Conservation (phyloP, 345 rosid species). For the Gossypium ekmanianum region DNA sequence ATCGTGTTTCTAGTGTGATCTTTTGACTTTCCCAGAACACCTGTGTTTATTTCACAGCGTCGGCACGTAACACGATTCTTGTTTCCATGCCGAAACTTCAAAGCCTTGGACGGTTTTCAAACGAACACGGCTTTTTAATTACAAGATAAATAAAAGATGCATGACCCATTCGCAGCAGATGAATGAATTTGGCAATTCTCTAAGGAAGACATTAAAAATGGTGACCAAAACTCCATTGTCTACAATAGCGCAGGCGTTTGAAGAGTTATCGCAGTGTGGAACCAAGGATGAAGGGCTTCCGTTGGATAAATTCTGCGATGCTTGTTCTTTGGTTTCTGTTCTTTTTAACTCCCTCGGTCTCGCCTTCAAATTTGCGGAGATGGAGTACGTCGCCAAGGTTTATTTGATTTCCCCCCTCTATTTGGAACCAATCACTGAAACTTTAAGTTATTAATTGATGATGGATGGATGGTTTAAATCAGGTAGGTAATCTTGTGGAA, state of each 20-base stretch:
- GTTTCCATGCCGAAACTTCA: neutral
- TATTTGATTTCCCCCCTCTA: neutral
- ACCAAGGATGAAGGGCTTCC: conserved; percentile 26
- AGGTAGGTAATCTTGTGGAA: conserved; percentile 64
- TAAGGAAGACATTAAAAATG: neutral
- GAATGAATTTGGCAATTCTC: conserved; percentile 24
- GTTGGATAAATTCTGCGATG: conserved; percentile 56
- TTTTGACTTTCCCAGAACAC: neutral
- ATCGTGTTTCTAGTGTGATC: conserved; percentile 2
- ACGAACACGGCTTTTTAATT: neutral
- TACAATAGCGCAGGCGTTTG: conserved; percentile 56
- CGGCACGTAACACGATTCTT: neutral
- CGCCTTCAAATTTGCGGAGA: conserved; percentile 85
- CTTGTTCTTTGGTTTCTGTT: conserved; percentile 61
- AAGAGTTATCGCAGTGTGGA: conserved; percentile 37
- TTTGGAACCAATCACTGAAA: neutral
- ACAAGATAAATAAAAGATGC: neutral
- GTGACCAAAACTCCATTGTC: conserved; percentile 33
- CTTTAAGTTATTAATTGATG: too few species aligned
- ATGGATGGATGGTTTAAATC: neutral
- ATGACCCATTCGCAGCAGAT: neutral
- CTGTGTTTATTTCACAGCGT: too few species aligned
- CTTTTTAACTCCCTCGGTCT: conserved; percentile 74
- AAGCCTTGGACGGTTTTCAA: neutral
- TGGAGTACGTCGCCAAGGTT: conserved; percentile 76